Base-by-base conservation (phyloP, 2,329 filamentous ascomycete species). In the Aspergillus sp. region DNA sequence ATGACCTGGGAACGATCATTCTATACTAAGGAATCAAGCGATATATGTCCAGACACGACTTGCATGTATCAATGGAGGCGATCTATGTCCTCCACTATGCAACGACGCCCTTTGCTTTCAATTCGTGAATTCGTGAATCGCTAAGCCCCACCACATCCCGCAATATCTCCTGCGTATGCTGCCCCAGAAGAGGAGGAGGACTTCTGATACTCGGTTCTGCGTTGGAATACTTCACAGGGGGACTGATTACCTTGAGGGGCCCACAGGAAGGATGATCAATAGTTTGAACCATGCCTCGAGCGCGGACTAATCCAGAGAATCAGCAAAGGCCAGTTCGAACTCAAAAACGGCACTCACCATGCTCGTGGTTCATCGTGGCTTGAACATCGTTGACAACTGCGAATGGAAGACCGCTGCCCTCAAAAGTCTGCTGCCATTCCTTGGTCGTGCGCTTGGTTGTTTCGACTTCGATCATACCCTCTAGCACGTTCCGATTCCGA, bases 311-410 rank as follows among this genome's bases (percentile, higher is more conserved):
- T 61, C 39, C 3, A 42, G 32, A 22, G 11, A 6, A 3, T 53
- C 31, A 39, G 51, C 24, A n/a, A 53, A 14, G 10, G 10, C 18
- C 29, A 24, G 18, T 22, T 31, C 22, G n/a, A 12, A 26, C 3
- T 31, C 1, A 10, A 3, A 14, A 31, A 9, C 7, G 18, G 11
- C 31, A 72, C 78, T 78, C 81, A 78, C 92, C 92, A 76, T 99
- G 95, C 62, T 88, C 85, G 71, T 97, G 92, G 61, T 89, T 87
- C 55, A 99, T 79, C 0, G 95, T 91, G 24, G 82, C 85, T 74
- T 95, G 90, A 7, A 99, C 87, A 71, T 98, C 94, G 71, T 98
- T 99, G 67, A 99, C 90, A 1, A 94, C 92, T 0, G 94, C 90
- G 70, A 95, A 99, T 0, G 95, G 95, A 87, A 99, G 87, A 4